Conservation (phyloP, 345 rosid species). For the Schrenkiella parvula region DNA sequence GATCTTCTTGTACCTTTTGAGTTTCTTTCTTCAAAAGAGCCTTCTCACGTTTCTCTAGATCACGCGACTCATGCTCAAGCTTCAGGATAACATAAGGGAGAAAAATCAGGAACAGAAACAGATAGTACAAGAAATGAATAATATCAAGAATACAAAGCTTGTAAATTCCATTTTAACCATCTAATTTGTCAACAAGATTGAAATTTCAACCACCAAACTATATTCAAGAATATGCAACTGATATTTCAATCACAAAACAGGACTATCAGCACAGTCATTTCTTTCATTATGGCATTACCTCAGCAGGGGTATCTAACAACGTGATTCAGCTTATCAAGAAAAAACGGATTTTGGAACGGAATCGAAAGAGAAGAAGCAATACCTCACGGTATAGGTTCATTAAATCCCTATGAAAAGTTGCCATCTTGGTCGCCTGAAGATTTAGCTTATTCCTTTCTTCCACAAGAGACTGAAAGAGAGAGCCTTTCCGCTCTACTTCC, state of each 20-base stretch:
- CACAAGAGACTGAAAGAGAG: slow-evolving; percentile 61
- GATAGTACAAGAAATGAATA: background rate
- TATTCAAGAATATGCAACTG: background rate
- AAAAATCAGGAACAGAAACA: slow-evolving; percentile 2
- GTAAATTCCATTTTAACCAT: background rate
- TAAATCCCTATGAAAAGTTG: slow-evolving; percentile 55
- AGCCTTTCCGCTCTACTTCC: slow-evolving; percentile 60
- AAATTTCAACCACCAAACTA: background rate
- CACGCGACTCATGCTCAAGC: slow-evolving; percentile 68
- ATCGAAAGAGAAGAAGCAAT: background rate
- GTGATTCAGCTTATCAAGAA: background rate
- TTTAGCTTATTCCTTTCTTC: slow-evolving; percentile 72
- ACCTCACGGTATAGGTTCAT: slow-evolving; percentile 73
- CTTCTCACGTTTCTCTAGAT: slow-evolving; percentile 54
- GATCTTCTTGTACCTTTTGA: slow-evolving; percentile 51
- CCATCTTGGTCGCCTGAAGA: slow-evolving; percentile 51
- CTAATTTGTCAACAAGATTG: no score
- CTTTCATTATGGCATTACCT: background rate
- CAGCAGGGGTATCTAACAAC: background rate
- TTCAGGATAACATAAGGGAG: slow-evolving; percentile 26
- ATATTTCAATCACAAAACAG: background rate
- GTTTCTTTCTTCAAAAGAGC: slow-evolving; percentile 60
- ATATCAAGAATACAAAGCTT: background rate
- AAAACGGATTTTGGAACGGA: background rate
- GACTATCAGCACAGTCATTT: background rate